Evolutionary conservation across 306 rosid genomes (phyloP).

Genomic region (Pterocarpus santalinus): DNA sequence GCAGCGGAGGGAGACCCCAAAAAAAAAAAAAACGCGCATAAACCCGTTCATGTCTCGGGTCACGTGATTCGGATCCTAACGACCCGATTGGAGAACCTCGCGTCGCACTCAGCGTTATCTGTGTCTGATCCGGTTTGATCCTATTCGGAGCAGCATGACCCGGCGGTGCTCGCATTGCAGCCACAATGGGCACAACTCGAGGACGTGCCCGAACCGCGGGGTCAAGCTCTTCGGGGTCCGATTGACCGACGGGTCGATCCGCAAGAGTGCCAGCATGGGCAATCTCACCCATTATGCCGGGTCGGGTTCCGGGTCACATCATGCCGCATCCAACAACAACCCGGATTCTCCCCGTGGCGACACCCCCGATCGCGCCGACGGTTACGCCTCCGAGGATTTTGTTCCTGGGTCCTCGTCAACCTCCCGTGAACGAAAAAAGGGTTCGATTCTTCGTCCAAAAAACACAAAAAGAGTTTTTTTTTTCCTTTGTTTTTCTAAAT

Average conservation of each 20-base stretch:
- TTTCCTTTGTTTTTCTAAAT: background rate
- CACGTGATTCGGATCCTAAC: conserved; percentile 55
- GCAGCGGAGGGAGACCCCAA: background rate
- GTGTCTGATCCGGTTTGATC: conserved; percentile 27
- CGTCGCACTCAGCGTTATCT: background rate
- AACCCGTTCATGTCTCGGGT: conserved; percentile 45
- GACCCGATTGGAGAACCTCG: conserved; percentile 33
- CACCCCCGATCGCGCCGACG: conserved; percentile 83
- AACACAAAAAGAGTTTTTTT: background rate
- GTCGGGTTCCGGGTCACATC: conserved; percentile 52
- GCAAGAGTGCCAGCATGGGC: conserved; percentile 98
- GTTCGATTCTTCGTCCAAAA: conserved; percentile 48
- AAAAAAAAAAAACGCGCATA: background rate
- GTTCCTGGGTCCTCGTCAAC: conserved; percentile 95
- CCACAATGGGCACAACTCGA: conserved; percentile 95
- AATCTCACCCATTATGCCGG: conserved; percentile 86
- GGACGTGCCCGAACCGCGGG: conserved; percentile 96
- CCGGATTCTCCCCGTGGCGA: conserved; percentile 93
- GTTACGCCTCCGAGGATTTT: conserved; percentile 96
- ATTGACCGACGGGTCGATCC: conserved; percentile 91
- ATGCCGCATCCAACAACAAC: conserved; percentile 56
- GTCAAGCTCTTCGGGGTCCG: conserved; percentile 95
- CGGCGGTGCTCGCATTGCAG: conserved; percentile 99
- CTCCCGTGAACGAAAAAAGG: conserved; percentile 94
- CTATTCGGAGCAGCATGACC: conserved; percentile 62